Base-by-base conservation (phyloP, 129 eudicot species). In the Saussurea involucrata region DNA sequence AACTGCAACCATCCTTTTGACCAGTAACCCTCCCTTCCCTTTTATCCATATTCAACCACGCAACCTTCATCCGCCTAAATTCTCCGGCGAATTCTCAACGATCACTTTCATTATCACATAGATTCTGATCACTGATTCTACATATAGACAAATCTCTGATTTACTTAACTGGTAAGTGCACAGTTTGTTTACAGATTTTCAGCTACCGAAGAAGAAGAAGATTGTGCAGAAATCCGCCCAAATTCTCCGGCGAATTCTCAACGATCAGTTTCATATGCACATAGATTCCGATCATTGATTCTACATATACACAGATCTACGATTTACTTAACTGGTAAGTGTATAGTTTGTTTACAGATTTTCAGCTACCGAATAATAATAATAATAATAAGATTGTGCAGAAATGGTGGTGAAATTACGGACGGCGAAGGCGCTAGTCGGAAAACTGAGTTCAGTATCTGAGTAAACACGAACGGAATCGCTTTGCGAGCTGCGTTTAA, bases 401-500 rank as follows among this genome's bases (percentile, higher is more conserved):
- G 11, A 69, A 24, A 78, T 88, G 92, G 96, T 87, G 66, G 89
- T 86, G 7, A 89, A 87, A 69, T 88, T 85, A 4, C 72, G 89
- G 15, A 71, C 92, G 33, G 89, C 88, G 7, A 83, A 86, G 22
- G 27, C 86, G 1, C 88, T 95, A 3, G 93, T 92, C 0, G 42
- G 79, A 1, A 92, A 88, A 78, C 76, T 95, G 12, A 78, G 90
- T 37, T 95, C 97, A 6, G 97, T 89, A 0, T 89, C 97, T 0
- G 99, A 92, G 13, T 94, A 86, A 37, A 95, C 90, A 66, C 94
- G 97, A 3, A 88, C 84, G 0, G 96, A 90, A 25, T 89, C 99
- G 61, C 72, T 95, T 0, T 86, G 97, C 76, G 97, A 95, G 86
- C 99, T 95, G 29, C 97, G 96, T 0, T 74, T 92, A 11, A 87